Evolutionary conservation across 164 flowering plant species (phyloP).

Genomic region (Berberis thunbergii): DNA sequence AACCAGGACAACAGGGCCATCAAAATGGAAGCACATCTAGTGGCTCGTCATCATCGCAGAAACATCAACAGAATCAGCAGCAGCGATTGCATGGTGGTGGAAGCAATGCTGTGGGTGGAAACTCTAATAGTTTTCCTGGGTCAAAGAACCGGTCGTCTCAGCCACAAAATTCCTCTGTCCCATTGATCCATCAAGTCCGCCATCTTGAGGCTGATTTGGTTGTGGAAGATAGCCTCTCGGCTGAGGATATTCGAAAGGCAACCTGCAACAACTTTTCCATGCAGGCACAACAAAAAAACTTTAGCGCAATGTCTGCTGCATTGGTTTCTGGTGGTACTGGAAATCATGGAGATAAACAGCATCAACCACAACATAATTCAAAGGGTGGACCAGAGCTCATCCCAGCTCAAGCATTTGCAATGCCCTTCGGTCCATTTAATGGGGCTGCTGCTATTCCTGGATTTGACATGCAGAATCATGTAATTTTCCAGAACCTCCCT

Average conservation of each 20-base stretch:
- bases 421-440: slow-evolving; percentile 65
- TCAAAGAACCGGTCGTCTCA: slow-evolving; percentile 34
- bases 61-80: slow-evolving; percentile 63
- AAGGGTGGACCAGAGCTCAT: slow-evolving; percentile 56
- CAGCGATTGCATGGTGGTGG: slow-evolving; percentile 39
- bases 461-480: slow-evolving; percentile 60
- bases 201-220: slow-evolving; percentile 48
- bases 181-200: slow-evolving; percentile 31
- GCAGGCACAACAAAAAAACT: slow-evolving; percentile 57
- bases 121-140: slow-evolving; percentile 36
- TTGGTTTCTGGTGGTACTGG: slow-evolving; percentile 21
- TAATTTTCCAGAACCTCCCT: slow-evolving; percentile 55
- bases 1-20: slow-evolving; percentile 41
- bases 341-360: slow-evolving; percentile 18
- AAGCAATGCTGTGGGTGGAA: slow-evolving; percentile 32
- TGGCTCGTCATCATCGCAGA: slow-evolving; percentile 77
- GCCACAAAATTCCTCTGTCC: slow-evolving; percentile 26
- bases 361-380: slow-evolving; percentile 41
- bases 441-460: slow-evolving; percentile 48
- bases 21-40: slow-evolving; percentile 58
- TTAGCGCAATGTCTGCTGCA: slow-evolving; percentile 19
- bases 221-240: slow-evolving; percentile 64
- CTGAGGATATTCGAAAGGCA: slow-evolving; percentile 50
- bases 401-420: slow-evolving; percentile 62
- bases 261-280: slow-evolving; percentile 48